Percentiles rank a stretch among this genome's conserved stretches.
Conservation (phyloP, 2,329 filamentous ascomycete genomes). For the Stylonectria norvegica region DNA sequence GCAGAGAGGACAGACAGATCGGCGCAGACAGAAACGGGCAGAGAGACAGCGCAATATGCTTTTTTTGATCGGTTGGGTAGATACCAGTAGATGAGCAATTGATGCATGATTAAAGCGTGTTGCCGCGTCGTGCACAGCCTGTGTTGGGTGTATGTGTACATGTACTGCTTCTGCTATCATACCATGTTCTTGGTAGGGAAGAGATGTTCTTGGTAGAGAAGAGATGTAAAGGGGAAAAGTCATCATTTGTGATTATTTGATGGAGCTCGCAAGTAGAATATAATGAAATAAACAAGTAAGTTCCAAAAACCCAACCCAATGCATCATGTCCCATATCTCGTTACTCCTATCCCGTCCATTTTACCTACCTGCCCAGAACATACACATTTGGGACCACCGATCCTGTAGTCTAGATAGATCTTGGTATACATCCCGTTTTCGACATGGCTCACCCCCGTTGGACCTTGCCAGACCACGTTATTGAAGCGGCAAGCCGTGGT, state of each 20-base stretch:
- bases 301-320: constrained; percentile 6
- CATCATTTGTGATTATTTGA: background rate
- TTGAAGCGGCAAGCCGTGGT: constrained; percentile 7
- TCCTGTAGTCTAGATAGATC: no score
- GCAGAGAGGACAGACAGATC: background rate
- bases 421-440: no score
- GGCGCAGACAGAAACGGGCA: background rate
- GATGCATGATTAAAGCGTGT: no score
- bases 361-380: background rate
- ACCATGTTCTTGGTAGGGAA: no score
- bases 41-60: constrained; percentile 8
- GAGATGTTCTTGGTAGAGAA: no score
- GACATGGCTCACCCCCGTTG: no score
- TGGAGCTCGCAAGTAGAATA: no score
- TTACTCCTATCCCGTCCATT: constrained; percentile 13
- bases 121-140: no score
- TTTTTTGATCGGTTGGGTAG: constrained; percentile 21
- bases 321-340: constrained; percentile 24
- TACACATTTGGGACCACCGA: constrained; percentile 3
- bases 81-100: constrained; percentile 27
- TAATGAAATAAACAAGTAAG: constrained; percentile 4
- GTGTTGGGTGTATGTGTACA: no score
- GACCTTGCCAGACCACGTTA: no score
- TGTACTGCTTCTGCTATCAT: no score
- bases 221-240: no score